Evolutionary conservation across 2,329 filamentous ascomycete genomes (phyloP).

Genomic region (Incumbomyces delicatus): DNA sequence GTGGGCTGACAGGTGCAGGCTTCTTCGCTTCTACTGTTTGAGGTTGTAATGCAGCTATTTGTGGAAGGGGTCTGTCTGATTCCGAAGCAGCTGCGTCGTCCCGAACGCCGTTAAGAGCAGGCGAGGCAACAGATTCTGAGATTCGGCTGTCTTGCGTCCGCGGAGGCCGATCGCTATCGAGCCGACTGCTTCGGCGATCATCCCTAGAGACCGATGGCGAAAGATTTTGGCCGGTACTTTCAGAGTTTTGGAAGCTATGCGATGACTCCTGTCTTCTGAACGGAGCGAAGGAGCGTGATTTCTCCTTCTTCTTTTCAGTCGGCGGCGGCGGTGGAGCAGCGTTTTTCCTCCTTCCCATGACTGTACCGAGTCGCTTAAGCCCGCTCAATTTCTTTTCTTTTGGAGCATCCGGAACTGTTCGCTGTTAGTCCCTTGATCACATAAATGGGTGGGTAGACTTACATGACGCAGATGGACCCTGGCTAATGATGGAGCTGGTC

Average conservation of each 20-base stretch:
- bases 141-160: conserved; percentile 4
- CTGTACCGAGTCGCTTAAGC: conserved; percentile 37
- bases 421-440: conserved; percentile 1
- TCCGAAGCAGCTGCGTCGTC: background rate
- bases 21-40: conserved; percentile 2
- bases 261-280: conserved; percentile 34
- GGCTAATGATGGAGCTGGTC: conserved; percentile 43
- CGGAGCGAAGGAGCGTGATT: conserved; percentile 34
- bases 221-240: conserved; percentile 20
- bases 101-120: background rate
- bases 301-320: conserved; percentile 27
- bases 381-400: conserved; percentile 33
- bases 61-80: background rate
- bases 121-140: background rate
- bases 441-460: conserved; percentile 17
- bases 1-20: background rate
- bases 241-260: conserved; percentile 24
- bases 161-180: conserved; percentile 2
- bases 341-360: conserved; percentile 39
- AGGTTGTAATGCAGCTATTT: conserved; percentile 8
- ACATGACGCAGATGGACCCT: conserved; percentile 28
- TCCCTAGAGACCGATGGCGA: conserved; percentile 17
- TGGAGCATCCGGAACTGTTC: conserved; percentile 27
- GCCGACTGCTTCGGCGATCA: conserved; percentile 5
- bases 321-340: conserved; percentile 27